Evolutionary conservation across 768 basidiomycete genomes (phyloP).

Genomic region (Leccinum ochraceum): DNA sequence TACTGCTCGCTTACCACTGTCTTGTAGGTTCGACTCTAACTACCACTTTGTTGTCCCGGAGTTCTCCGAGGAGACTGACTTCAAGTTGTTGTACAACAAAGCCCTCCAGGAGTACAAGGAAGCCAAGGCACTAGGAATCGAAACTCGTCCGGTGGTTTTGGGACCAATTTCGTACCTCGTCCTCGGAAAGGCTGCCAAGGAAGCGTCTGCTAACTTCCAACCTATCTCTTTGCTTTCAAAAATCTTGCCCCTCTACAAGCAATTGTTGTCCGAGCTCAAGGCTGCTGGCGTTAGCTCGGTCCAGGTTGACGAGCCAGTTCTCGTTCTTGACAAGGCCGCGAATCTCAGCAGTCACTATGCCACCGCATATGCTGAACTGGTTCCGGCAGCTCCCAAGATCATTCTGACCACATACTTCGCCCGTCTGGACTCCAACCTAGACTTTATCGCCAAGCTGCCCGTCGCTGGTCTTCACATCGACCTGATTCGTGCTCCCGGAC

Average conservation of each 20-base stretch:
- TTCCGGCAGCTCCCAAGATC: constrained; percentile 85
- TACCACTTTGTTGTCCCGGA: constrained; percentile 99
- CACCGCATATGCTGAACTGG: constrained; percentile 78
- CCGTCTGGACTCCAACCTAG: constrained; percentile 90
- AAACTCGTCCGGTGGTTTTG: constrained; percentile 92
- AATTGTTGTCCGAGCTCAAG: constrained; percentile 89
- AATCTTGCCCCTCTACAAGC: constrained; percentile 88
- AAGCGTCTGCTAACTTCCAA: constrained; percentile 80
- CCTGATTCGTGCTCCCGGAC: constrained; percentile 88
- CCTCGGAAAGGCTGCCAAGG: constrained; percentile 89
- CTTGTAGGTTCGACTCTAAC: constrained; percentile 91
- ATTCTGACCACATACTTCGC: constrained; percentile 95
- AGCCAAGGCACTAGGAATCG: constrained; percentile 86
- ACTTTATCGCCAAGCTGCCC: constrained; percentile 88
- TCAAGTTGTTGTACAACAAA: constrained; percentile 97
- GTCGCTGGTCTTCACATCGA: constrained; percentile 95
- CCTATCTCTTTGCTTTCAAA: constrained; percentile 88
- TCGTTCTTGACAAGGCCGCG: constrained; percentile 86
- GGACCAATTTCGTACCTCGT: constrained; percentile 95
- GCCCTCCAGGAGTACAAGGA: constrained; percentile 92
- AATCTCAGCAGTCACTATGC: constrained; percentile 78
- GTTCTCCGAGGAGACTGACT: constrained; percentile 85
- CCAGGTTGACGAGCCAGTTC: constrained; percentile 95
- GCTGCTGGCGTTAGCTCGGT: constrained; percentile 92
- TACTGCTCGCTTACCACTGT: constrained; percentile 2